phyloP scores from a whole-genome alignment of 495 filamentous ascomycete genomes.

The Clavariopsis aquatica region DNA sequence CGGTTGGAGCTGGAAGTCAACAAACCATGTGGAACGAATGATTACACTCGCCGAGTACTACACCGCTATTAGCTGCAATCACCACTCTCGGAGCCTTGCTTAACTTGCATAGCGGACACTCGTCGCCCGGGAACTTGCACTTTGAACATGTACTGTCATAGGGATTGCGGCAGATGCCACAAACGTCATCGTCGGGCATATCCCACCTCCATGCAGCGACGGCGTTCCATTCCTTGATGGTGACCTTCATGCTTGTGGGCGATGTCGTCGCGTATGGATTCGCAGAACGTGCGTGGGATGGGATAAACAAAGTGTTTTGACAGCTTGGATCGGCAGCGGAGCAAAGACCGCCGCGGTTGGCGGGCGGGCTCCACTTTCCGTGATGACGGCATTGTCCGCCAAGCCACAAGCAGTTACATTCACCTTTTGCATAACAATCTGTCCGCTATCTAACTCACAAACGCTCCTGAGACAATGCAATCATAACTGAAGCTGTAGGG shows the following conservation, averaged over 20 bases:
- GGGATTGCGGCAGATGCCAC: conserved; percentile 96
- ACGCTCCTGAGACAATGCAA: neutral
- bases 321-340: neutral
- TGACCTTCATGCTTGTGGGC: conserved; percentile 75
- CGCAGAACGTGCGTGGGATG: conserved; percentile 22
- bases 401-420: conserved; percentile 3
- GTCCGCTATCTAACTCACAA: conserved; percentile 3
- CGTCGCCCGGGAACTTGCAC: conserved; percentile 97
- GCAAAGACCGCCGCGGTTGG: neutral
- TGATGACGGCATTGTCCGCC: conserved; percentile 10
- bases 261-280: conserved; percentile 19
- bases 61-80: conserved; percentile 12
- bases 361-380: conserved; percentile 5
- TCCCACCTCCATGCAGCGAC: conserved; percentile 98
- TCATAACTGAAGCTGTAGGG: conserved; percentile 3
- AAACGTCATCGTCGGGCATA: conserved; percentile 96
- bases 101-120: conserved; percentile 81
- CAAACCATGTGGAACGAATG: conserved; percentile 96
- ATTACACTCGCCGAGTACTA: conserved; percentile 92
- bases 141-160: conserved; percentile 97
- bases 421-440: conserved; percentile 5
- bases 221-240: conserved; percentile 86
- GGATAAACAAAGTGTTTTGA: neutral
- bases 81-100: neutral
- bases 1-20: neutral